Percentiles rank a stretch among this genome's conserved stretches.
These are phyloP conservation scores for Penicillium nucicola DNA, from an alignment of 495 filamentous ascomycete genomes.

Conservation along the genomic window DNA sequence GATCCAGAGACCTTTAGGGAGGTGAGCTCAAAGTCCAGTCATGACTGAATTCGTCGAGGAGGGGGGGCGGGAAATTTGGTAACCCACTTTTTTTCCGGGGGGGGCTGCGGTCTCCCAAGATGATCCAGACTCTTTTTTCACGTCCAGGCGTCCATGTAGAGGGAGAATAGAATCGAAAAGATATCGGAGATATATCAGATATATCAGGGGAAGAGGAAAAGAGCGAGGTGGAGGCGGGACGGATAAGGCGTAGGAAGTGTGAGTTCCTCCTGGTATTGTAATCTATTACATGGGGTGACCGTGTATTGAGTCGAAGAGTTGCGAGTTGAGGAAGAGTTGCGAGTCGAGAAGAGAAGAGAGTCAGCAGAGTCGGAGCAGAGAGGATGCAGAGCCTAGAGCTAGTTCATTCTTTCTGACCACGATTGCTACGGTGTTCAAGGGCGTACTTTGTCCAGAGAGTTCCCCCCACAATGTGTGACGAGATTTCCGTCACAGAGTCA, in stretches of 20 bases:
- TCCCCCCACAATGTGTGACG: background rate
- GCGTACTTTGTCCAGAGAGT: too few relatives aligned
- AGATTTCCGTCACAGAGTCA: too few relatives aligned
- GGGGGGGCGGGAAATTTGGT: slow-evolving; percentile 20
- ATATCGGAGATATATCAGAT: background rate
- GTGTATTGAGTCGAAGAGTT: too few relatives aligned
- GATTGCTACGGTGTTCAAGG: too few relatives aligned
- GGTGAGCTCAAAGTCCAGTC: slow-evolving; percentile 21
- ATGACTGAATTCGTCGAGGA: slow-evolving; percentile 20
- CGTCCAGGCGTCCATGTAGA: background rate
- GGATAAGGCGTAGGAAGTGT: slow-evolving; percentile 19
- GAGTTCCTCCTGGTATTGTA: background rate
- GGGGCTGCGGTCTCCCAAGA: slow-evolving; percentile 3
- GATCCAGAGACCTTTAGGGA: background rate
- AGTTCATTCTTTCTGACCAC: too few relatives aligned
- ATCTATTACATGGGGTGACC: too few relatives aligned
- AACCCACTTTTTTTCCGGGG: slow-evolving; percentile 21
- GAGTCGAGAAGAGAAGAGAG: too few relatives aligned
- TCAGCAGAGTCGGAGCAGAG: too few relatives aligned
- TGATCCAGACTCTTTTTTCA: too few relatives aligned
- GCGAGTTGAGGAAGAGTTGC: too few relatives aligned
- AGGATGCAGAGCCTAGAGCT: too few relatives aligned
- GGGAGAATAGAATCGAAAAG: background rate
- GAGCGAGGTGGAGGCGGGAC: slow-evolving; percentile 16
- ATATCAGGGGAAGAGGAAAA: background rate